Conservation (phyloP, 169 alveolate species). For the Babesia ovis region DNA sequence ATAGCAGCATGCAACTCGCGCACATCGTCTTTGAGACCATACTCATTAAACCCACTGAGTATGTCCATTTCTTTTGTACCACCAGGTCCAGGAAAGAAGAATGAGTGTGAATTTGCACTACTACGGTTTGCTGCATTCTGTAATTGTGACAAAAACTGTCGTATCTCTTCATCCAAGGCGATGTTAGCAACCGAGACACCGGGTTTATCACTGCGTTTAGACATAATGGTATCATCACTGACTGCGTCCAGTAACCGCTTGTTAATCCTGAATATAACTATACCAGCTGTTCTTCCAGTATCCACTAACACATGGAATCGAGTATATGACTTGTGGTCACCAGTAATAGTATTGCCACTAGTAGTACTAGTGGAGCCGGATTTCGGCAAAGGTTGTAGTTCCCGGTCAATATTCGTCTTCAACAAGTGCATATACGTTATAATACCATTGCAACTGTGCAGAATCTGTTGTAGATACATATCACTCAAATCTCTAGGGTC, state of each 20-base stretch:
- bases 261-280: conserved; percentile 7
- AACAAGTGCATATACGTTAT: conserved; percentile 15
- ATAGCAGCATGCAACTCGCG: conserved; percentile 14
- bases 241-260: conserved; percentile 30
- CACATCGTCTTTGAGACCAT: conserved; percentile 46
- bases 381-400: background rate
- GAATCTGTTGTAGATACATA: conserved; percentile 43
- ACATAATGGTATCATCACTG: background rate
- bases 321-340: background rate
- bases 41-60: conserved; percentile 23
- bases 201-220: conserved; percentile 7
- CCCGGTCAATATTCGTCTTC: conserved; percentile 15
- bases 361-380: background rate
- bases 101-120: background rate
- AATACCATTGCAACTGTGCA: conserved; percentile 34
- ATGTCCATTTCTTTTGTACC: conserved; percentile 20
- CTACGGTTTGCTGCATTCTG: conserved; percentile 3
- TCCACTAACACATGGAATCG: conserved; percentile 55
- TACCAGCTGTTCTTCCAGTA: conserved; percentile 30
- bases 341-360: background rate
- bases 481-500: conserved; percentile 38
- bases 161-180: conserved; percentile 42
- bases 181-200: conserved; percentile 7
- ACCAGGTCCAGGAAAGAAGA: background rate
- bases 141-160: conserved; percentile 39